These are phyloP conservation scores for Sphenostylis stenocarpa DNA, from an alignment of 306 rosid species.

Conservation along the genomic window DNA sequence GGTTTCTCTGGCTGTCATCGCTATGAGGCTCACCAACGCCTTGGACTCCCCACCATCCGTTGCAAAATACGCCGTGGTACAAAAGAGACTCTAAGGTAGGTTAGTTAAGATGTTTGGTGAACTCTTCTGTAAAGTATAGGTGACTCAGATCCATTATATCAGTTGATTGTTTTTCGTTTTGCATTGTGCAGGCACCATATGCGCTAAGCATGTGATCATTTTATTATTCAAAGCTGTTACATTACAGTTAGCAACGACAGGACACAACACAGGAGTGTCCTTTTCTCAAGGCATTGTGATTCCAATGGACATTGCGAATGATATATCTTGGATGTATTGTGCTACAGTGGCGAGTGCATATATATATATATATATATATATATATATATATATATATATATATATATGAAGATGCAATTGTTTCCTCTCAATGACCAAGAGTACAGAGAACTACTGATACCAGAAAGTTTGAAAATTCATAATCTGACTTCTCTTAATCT, in stretches of 20 bases:
- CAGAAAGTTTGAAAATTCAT: background rate
- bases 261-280: background rate
- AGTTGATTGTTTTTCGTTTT: background rate
- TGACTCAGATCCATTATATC: background rate
- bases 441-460: background rate
- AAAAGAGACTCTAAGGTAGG: slow-evolving; percentile 94
- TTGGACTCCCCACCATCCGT: slow-evolving; percentile 86
- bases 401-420: slow-evolving; percentile 4
- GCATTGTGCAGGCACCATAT: slow-evolving; percentile 80
- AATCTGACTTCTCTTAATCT: background rate
- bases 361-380: background rate
- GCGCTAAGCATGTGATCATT: slow-evolving; percentile 42
- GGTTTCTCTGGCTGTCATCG: slow-evolving; percentile 99
- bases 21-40: slow-evolving; percentile 89
- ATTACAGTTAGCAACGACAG: slow-evolving; percentile 3
- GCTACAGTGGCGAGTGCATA: background rate
- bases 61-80: slow-evolving; percentile 95
- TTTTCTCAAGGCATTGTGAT: slow-evolving; percentile 25
- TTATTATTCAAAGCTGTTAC: background rate
- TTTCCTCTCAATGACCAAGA: background rate
- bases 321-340: background rate
- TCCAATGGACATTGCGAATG: background rate
- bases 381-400: background rate
- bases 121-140: background rate
- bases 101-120: slow-evolving; percentile 14